Base-by-base conservation (phyloP, 306 rosid genomes). In the Canavalia ensiformis region DNA sequence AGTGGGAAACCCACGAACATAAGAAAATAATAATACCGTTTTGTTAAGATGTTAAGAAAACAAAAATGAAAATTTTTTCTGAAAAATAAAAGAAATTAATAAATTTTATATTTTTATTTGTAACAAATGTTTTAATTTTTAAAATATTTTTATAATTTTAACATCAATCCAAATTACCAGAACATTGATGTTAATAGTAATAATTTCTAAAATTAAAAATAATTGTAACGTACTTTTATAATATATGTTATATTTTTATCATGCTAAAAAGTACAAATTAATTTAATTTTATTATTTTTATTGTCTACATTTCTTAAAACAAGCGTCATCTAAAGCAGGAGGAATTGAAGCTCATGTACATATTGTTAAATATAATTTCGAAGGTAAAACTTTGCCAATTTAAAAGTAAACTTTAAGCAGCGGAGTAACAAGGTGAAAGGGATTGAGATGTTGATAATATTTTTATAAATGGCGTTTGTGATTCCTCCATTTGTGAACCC, bases 381-480 rank as follows among this genome's bases (percentile, higher is more conserved):
- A 68, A 71, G 59, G 42, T 30, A 13, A n/a, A 71, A 71, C 29
- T 8, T 10, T 28, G 41, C 3, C 37, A 68, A 77, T 54, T 54
- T 47, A 41, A 8, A 58, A 45, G 51, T 46, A 68, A 79, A 59
- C 62, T 68, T 37, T 33, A 30, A 54, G 70, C 60, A 45, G 39
- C 30, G 64, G 6, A 35, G 25, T 73, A 65, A 47, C 25, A 13
- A 12, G 54, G 64, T 4, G 44, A 72, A 29, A 50, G 60, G 64
- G 44, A 46, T 50, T 18, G 63, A 47, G 52, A 59, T 18, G 12
- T 1, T 58, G 6, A 47, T n/a, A 52, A 41, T 58, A 57, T 9
- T 10, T 28, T 68, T 8, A 25, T 56, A 46, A 57, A 56, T 78
- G 46, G 65, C 35, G 6, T 52, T 29, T 41, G 51, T 39, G n/a